Evolutionary conservation across 1,284 basidiomycete species (phyloP), one percentile per base, ranked within the genome.

Genomic region (Acaromyces ingoldii): DNA sequence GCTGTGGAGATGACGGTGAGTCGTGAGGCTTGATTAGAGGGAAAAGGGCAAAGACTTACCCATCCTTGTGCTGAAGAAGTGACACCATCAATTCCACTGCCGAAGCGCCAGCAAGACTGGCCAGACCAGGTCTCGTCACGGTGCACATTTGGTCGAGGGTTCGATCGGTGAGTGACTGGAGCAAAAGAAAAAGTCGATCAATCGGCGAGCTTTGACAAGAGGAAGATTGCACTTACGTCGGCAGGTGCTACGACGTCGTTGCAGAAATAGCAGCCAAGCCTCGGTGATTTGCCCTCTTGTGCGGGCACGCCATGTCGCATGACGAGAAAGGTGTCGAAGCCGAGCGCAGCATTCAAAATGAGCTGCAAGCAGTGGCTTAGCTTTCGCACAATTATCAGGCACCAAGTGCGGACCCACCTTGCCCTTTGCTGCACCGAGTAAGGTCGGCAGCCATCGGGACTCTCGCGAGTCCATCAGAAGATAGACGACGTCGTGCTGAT

Each of bases 111-210:
- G 93, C 93, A 37, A 97, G 91, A 0, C 89, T 84, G 0, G 92
- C 95, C 0, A 97, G 80, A 0, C 93, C 93, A 0, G 95, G 93
- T n/a, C 95, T 80, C 0, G 93, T 96, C 11, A 98, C 95, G 0
- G 95, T 98, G 72, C 95, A 98, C 93, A 97, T 97, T 74, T 98
- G 93, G 74, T 98, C 95, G 24, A 98, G 81, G 1, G 92, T 96
- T 30, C 92, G 82, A 71, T 98, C 92, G 0, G 89, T 88, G 43
- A 97, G 79, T 0, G 89, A 92, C 91, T 56, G 42, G 46, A 3
- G 15, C 1, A 30, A 53, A 21, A 21, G 36, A 2, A 21, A 2
- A 21, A 37, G 55, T 2, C 25, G 22, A 11, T 21, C 9, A 7
- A 7, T 24, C 48, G 26, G 11, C 49, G 29, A 24, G 25, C 40